Evolutionary conservation across 2,329 filamentous ascomycete species (phyloP).

Genomic region (Aureobasidium mangrovei): DNA sequence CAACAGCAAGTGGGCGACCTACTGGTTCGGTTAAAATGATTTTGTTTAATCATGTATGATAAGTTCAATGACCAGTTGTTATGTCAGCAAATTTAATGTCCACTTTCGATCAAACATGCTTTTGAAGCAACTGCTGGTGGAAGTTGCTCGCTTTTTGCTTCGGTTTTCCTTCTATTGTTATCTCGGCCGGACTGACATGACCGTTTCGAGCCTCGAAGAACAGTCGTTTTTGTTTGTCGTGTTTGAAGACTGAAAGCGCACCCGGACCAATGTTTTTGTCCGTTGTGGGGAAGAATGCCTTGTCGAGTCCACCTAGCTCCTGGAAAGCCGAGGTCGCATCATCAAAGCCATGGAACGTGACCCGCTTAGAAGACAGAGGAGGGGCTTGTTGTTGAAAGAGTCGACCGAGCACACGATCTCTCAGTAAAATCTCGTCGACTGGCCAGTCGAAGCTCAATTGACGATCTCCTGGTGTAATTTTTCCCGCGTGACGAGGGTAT

Average conservation of each 20-base stretch:
- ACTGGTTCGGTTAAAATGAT: constrained; percentile 23
- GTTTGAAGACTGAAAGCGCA: background rate
- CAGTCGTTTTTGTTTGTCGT: background rate
- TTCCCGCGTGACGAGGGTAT: constrained; percentile 53
- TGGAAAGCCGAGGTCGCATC: constrained; percentile 6
- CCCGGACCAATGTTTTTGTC: background rate
- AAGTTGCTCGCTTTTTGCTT: constrained; percentile 4
- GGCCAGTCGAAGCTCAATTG: constrained; percentile 55
- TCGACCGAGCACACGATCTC: constrained; percentile 53
- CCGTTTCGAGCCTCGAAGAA: constrained; percentile 5
- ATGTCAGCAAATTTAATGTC: no score
- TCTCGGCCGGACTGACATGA: background rate
- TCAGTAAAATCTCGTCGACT: constrained; percentile 46
- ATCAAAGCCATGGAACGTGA: constrained; percentile 5
- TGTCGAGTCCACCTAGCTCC: background rate
- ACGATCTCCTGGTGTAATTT: constrained; percentile 57
- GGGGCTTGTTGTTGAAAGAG: constrained; percentile 50
- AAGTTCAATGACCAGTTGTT: no score
- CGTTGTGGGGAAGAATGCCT: background rate
- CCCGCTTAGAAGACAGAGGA: background rate
- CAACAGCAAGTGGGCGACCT: constrained; percentile 37
- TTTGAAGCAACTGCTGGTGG: background rate
- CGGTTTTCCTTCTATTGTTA: constrained; percentile 7
- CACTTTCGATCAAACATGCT: background rate
- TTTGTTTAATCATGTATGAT: no score